phyloP scores from a whole-genome alignment of 73 alveolate species.

The Paramecium tetraurelia region DNA sequence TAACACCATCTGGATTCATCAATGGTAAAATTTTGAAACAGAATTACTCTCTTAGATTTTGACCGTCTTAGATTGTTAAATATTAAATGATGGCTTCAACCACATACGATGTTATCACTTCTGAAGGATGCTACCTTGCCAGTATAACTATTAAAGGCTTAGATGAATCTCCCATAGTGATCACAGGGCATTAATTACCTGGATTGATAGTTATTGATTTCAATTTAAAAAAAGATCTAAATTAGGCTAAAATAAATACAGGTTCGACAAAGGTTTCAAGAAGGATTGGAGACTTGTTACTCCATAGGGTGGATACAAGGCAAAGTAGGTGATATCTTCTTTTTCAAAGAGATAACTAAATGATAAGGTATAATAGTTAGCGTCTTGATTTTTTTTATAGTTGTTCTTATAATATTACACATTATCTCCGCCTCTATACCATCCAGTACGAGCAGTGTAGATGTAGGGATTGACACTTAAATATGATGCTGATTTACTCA shows the following conservation, averaged over 20 bases:
- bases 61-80: conserved; percentile 74
- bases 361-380: conserved; percentile 6
- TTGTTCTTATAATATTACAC: conserved; percentile 38
- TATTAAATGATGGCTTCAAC: conserved; percentile 86
- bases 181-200: conserved; percentile 47
- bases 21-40: conserved; percentile 88
- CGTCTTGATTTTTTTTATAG: background rate
- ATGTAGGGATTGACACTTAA: background rate
- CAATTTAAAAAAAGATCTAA: background rate
- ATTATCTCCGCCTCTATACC: conserved; percentile 55
- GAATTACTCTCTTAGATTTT: conserved; percentile 84
- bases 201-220: background rate
- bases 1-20: conserved; percentile 95
- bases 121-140: conserved; percentile 97
- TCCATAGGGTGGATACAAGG: conserved; percentile 31
- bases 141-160: conserved; percentile 78
- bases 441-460: conserved; percentile 43
- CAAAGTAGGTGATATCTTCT: background rate
- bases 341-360: conserved; percentile 27
- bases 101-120: conserved; percentile 90
- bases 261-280: background rate
- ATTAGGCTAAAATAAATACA: background rate
- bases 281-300: conserved; percentile 8
- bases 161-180: conserved; percentile 41
- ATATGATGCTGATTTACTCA: conserved; percentile 24